These are phyloP conservation scores for Aureobasidium sp. DNA, from an alignment of 2,329 filamentous ascomycete genomes.

Conservation along the genomic window DNA sequence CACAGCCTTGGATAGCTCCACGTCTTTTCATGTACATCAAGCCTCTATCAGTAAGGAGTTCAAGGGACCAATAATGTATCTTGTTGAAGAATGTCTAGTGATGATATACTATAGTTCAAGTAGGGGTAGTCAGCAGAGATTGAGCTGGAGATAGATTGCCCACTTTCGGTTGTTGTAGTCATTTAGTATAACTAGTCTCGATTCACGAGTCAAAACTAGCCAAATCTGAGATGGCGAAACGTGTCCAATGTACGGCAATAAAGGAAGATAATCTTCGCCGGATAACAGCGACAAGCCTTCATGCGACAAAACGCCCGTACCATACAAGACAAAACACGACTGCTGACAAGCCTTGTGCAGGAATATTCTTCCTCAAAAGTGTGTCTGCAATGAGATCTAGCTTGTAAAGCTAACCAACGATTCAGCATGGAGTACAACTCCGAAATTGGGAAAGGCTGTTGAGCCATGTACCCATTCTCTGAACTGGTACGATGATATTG, in stretches of 20 bases:
- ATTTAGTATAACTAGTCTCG: background rate
- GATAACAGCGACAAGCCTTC: too few species aligned
- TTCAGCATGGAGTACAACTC: background rate
- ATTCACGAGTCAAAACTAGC: too few species aligned
- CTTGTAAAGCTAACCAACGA: background rate
- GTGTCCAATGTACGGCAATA: background rate
- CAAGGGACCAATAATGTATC: background rate
- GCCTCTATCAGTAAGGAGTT: background rate
- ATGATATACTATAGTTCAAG: too few species aligned
- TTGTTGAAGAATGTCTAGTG: too few species aligned
- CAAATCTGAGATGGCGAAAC: too few species aligned
- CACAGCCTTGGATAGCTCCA: too few species aligned
- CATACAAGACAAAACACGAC: background rate
- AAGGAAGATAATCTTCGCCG: too few species aligned
- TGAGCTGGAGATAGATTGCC: too few species aligned
- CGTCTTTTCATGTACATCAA: background rate
- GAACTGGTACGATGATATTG: background rate
- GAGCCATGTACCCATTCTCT: background rate
- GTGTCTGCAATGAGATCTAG: background rate
- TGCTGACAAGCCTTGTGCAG: background rate
- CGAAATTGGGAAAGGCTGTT: background rate
- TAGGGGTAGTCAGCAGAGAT: too few species aligned
- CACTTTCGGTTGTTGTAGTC: too few species aligned
- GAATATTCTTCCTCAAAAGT: background rate
- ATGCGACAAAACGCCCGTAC: too few species aligned